These are phyloP conservation scores for Gaultheria prostrata DNA, from an alignment of 148 eudicot genomes.

Conservation along the genomic window DNA sequence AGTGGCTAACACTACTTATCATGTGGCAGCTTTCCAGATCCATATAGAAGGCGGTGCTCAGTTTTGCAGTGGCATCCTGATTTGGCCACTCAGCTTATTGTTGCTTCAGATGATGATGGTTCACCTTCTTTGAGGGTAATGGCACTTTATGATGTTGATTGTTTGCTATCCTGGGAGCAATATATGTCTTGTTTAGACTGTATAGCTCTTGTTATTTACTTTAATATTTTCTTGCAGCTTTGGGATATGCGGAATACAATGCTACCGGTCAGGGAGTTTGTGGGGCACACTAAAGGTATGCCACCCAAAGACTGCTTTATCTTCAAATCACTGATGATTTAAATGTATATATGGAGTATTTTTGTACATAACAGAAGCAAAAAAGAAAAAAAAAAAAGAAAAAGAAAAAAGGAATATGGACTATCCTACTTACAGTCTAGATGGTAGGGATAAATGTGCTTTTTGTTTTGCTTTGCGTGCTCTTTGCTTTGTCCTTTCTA, in stretches of 20 bases:
- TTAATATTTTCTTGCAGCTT: constrained; percentile 46
- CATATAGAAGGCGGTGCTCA: constrained; percentile 80
- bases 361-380: too few relatives aligned
- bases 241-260: constrained; percentile 93
- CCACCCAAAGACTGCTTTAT: not conserved
- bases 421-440: not conserved
- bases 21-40: constrained; percentile 75
- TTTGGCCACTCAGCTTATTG: constrained; percentile 79
- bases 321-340: not conserved
- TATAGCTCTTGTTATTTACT: constrained; percentile 14
- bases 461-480: not conserved
- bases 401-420: not conserved
- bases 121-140: constrained; percentile 82
- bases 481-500: not conserved
- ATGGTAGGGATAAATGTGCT: not conserved
- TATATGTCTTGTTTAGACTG: not conserved
- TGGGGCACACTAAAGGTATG: constrained; percentile 90
- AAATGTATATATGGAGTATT: not conserved
- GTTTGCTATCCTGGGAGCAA: not conserved
- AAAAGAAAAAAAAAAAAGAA: too few relatives aligned
- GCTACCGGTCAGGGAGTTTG: constrained; percentile 84
- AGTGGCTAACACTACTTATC: constrained; percentile 14
- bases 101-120: constrained; percentile 95
- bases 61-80: constrained; percentile 99
- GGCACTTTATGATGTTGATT: constrained; percentile 4